A percentile compares a stretch with the other conserved stretches of the same genome.
Evolutionary conservation across 2,329 filamentous ascomycete species (phyloP).

Genomic region (Aspergillus novoparasiticus): DNA sequence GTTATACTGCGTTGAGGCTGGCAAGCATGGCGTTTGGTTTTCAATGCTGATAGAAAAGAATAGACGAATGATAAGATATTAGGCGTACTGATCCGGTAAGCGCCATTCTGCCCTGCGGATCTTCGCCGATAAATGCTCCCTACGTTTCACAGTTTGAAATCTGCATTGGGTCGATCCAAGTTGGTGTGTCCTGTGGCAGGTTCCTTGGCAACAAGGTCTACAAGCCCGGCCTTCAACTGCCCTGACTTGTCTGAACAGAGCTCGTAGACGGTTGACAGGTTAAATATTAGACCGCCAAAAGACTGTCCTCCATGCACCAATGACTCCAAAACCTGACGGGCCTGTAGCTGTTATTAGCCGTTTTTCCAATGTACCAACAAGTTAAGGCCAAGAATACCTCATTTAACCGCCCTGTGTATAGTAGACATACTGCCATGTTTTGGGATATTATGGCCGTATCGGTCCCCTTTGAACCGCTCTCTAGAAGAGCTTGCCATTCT

Average conservation of each 20-base stretch:
- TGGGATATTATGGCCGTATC: slow-evolving; percentile 73
- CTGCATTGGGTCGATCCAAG: slow-evolving; percentile 71
- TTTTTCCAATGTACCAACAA: not conserved
- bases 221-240: slow-evolving; percentile 69
- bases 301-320: slow-evolving; percentile 65
- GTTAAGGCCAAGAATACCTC: slow-evolving; percentile 55
- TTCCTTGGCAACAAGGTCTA: slow-evolving; percentile 67
- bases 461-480: slow-evolving; percentile 45
- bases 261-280: slow-evolving; percentile 88
- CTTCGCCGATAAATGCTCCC: not conserved
- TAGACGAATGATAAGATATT: not conserved
- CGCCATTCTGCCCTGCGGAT: not conserved
- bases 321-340: slow-evolving; percentile 66
- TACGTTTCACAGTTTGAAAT: slow-evolving; percentile 72
- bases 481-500: slow-evolving; percentile 61
- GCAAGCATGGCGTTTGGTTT: slow-evolving; percentile 17
- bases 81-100: not conserved
- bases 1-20: slow-evolving; percentile 20
- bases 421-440: slow-evolving; percentile 79
- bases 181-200: slow-evolving; percentile 58
- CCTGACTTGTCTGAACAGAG: slow-evolving; percentile 78
- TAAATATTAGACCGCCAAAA: slow-evolving; percentile 84
- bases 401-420: slow-evolving; percentile 77
- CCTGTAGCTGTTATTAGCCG: slow-evolving; percentile 46
- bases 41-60: not conserved